Conservation (phyloP, 805 yeast species). For the Candida loeiensis region DNA sequence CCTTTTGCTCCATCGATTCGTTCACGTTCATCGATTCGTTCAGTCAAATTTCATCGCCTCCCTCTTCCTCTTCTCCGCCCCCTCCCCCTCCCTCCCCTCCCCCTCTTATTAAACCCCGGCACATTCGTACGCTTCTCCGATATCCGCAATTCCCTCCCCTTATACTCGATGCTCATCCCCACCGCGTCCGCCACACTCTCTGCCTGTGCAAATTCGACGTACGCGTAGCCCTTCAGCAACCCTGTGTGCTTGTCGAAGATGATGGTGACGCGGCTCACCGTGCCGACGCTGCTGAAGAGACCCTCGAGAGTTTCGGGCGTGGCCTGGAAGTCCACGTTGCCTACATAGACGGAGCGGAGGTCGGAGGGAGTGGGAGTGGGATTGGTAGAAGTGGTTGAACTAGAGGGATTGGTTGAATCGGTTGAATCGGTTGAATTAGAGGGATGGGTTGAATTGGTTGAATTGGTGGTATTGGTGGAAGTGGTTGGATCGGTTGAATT, state of each 20-base stretch:
- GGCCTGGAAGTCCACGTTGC: constrained; percentile 46
- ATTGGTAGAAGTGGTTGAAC: too few species aligned
- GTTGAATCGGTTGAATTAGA: too few species aligned
- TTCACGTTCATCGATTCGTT: too few species aligned
- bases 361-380: constrained; percentile 49
- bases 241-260: constrained; percentile 45
- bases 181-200: constrained; percentile 48
- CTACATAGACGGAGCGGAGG: constrained; percentile 51
- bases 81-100: constrained; percentile 29
- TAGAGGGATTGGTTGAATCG: too few species aligned
- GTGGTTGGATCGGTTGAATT: too few species aligned
- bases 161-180: constrained; percentile 33
- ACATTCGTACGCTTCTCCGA: constrained; percentile 52
- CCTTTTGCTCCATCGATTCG: too few species aligned
- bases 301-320: constrained; percentile 51
- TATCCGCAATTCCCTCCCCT: constrained; percentile 47
- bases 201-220: constrained; percentile 49
- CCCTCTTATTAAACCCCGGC: constrained; percentile 40
- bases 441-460: too few species aligned
- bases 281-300: constrained; percentile 43
- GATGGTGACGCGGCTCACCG: constrained; percentile 50
- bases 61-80: constrained; percentile 27
- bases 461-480: too few species aligned
- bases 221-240: constrained; percentile 58
- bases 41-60: constrained; percentile 18